These are phyloP conservation scores for Aspergillus clavatus DNA, from an alignment of 2,329 filamentous ascomycete genomes.

Conservation along the genomic window DNA sequence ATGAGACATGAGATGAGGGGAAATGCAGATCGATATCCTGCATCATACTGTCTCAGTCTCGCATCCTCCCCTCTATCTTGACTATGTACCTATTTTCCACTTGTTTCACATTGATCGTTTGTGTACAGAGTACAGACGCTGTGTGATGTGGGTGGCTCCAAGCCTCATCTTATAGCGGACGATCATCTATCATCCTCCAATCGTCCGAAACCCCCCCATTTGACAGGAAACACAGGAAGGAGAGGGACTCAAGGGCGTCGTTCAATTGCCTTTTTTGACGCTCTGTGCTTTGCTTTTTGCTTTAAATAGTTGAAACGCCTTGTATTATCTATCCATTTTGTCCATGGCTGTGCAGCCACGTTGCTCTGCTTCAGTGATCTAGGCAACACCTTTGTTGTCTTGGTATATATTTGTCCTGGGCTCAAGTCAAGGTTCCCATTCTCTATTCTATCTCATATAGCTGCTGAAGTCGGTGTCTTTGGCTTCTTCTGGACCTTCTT, in stretches of 20 bases:
- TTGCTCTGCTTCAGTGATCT: background rate
- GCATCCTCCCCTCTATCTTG: background rate
- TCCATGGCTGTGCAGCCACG: background rate
- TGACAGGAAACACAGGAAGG: background rate
- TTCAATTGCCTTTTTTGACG: background rate
- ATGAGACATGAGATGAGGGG: background rate
- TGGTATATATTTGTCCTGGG: background rate
- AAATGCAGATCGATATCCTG: no score
- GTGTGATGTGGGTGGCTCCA: background rate
- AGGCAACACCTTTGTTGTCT: slow-evolving; percentile 1
- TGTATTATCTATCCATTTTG: background rate
- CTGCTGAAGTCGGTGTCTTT: background rate
- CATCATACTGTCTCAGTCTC: no score
- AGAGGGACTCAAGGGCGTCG: background rate
- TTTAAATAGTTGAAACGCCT: background rate
- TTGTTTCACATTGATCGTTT: background rate
- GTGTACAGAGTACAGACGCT: background rate
- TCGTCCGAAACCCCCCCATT: background rate
- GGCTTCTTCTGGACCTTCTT: background rate
- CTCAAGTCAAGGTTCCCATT: background rate
- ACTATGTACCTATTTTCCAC: background rate
- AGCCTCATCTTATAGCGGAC: background rate
- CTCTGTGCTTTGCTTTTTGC: background rate
- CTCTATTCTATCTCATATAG: no score
- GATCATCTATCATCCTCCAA: background rate